phyloP scores from a whole-genome alignment of 1,284 basidiomycete genomes.

The Malassezia dermatis region DNA sequence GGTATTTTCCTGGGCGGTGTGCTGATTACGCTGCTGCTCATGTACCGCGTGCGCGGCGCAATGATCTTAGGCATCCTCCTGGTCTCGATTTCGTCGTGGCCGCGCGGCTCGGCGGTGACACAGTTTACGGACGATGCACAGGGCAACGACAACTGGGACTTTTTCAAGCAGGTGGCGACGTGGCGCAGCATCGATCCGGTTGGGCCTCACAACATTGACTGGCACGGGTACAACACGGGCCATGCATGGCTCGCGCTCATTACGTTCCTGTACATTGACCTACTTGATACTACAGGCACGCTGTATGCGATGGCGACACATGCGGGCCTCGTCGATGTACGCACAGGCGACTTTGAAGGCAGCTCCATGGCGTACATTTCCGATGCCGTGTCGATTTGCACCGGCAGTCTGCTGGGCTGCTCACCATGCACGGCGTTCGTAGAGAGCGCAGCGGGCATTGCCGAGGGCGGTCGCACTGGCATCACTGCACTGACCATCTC shows the following conservation, averaged over 20 bases:
- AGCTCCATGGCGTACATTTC: slow-evolving; percentile 62
- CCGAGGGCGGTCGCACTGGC: slow-evolving; percentile 78
- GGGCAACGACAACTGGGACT: slow-evolving; percentile 67
- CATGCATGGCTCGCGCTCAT: slow-evolving; percentile 75
- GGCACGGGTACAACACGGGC: slow-evolving; percentile 55
- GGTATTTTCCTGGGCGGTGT: slow-evolving; percentile 79
- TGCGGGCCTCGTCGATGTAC: slow-evolving; percentile 72
- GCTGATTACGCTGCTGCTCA: slow-evolving; percentile 54
- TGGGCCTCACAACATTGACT: slow-evolving; percentile 55
- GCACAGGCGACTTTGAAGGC: slow-evolving; percentile 76
- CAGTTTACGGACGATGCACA: slow-evolving; percentile 64
- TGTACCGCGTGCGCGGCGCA: slow-evolving; percentile 75
- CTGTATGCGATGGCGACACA: slow-evolving; percentile 85
- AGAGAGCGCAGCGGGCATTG: slow-evolving; percentile 56
- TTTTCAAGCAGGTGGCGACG: slow-evolving; percentile 74
- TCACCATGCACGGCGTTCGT: slow-evolving; percentile 79
- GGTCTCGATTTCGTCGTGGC: slow-evolving; percentile 80
- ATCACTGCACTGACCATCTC: slow-evolving; percentile 67
- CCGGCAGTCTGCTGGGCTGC: slow-evolving; percentile 72
- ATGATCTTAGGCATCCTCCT: slow-evolving; percentile 69
- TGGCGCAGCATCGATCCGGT: slow-evolving; percentile 52
- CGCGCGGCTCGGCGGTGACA: slow-evolving; percentile 66
- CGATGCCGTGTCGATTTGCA: slow-evolving; percentile 68
- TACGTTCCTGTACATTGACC: slow-evolving; percentile 72
- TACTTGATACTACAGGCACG: slow-evolving; percentile 56